Evolutionary conservation across 202 grass and related monocot genomes (phyloP).

Genomic region (Setaria italica): DNA sequence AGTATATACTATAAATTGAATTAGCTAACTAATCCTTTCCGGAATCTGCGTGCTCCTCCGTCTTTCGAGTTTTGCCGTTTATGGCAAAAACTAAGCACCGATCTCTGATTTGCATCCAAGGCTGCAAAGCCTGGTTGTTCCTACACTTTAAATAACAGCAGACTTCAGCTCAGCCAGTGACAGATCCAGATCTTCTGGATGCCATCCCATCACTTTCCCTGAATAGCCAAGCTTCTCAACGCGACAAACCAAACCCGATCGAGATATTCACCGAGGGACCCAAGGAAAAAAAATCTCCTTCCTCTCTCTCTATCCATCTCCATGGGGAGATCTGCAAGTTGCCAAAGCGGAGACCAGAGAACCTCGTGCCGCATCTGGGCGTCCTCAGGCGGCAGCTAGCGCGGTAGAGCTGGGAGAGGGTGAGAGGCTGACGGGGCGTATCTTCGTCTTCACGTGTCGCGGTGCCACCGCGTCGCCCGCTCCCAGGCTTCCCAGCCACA

Average conservation of each 20-base stretch:
- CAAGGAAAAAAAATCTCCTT: neutral
- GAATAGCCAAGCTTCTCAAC: slow-evolving; percentile 5
- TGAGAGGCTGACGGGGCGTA: neutral
- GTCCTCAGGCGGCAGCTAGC: neutral
- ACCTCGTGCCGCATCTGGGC: neutral
- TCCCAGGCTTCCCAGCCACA: slow-evolving; percentile 5
- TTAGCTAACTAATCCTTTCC: neutral
- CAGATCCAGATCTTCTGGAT: slow-evolving; percentile 16
- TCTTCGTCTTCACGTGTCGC: slow-evolving; percentile 45
- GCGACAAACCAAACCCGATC: slow-evolving; percentile 16
- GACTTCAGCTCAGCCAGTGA: no score
- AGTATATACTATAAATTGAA: neutral
- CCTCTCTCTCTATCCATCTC: neutral
- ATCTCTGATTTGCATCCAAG: neutral
- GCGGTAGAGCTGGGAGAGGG: slow-evolving; percentile 7
- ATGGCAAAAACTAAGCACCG: slow-evolving; percentile 7
- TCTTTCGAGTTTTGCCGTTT: slow-evolving; percentile 21
- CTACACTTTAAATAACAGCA: no score
- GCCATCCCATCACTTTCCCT: slow-evolving; percentile 23
- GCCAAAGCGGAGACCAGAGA: neutral
- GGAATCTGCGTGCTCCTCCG: neutral
- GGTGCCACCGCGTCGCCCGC: neutral
- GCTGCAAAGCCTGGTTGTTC: neutral
- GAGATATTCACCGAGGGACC: neutral
- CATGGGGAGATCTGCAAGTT: slow-evolving; percentile 12